Base-by-base conservation (phyloP, 163 green algal genomes). In the Prototheca wickerhamii region DNA sequence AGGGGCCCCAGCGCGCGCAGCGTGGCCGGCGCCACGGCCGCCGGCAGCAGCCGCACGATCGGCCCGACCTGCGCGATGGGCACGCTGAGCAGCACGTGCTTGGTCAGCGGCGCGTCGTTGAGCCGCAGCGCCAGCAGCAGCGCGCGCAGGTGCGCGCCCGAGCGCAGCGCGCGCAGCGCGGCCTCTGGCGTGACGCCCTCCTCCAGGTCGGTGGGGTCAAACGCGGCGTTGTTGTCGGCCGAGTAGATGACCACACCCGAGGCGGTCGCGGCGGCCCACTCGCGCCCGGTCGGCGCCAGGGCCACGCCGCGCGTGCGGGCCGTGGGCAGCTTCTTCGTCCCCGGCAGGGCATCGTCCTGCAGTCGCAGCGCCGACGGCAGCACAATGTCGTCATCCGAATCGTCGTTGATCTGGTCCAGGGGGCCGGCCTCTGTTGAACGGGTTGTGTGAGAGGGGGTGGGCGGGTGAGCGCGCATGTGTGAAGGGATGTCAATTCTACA, bases 121-220 rank as follows among this genome's bases (percentile, higher is more conserved):
- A 97, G 80, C 23, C 87, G 77, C 75, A 96, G 67, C 31, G 88
- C 82, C 44, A 96, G 77, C 33, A 93, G 80, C 58, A 92, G 68
- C 8, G 90, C 90, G 30, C 76, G 77, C 25, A 89, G 71, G 46
- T 80, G 79, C 0, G 75, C 64, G 23, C 74, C 64, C 25, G 46
- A 57, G 2, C 53, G 61, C 50, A 94, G 63, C 8, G 83, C 84
- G 21, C 61, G 61, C 17, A 84, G 59, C 46, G 77, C 74, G 23
- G 84, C 80, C 12, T 62, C 80, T 7, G 87, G 86, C 3, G 91
- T 95, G 5, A 93, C 71, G 42, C 88, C 82, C 68, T 90, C 79
- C 0, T 77, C 81, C 26, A 97, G 85, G 72, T 96, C 87, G 17
- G 86, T 92, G 2, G 93, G 93, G 73, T 98, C 92, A 67, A 98